phyloP scores from a whole-genome alignment of 257 asterid genomes.

The Fraxinus quadrangulata region DNA sequence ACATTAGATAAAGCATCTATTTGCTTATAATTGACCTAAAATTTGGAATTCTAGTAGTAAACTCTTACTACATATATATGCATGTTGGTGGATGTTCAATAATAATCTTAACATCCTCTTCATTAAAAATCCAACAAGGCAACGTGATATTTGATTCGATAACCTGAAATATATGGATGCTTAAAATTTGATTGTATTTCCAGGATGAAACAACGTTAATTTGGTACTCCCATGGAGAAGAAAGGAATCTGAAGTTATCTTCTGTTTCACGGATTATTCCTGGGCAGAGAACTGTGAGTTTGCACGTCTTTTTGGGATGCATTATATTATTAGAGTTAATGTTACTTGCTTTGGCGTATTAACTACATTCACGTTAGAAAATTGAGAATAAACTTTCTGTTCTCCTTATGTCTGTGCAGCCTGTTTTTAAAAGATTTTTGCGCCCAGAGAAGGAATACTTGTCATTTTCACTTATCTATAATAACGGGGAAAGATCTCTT shows the following conservation, averaged over 20 bases:
- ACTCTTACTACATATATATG: neutral
- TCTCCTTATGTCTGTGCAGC: slow-evolving; percentile 51
- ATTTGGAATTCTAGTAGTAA: neutral
- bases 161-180: slow-evolving; percentile 4
- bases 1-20: neutral
- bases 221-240: slow-evolving; percentile 88
- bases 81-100: neutral
- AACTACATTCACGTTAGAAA: slow-evolving; percentile 6
- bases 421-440: slow-evolving; percentile 86
- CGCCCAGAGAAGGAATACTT: slow-evolving; percentile 97
- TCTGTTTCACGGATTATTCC: slow-evolving; percentile 79
- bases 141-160: slow-evolving; percentile 11
- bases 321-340: slow-evolving; percentile 31
- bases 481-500: slow-evolving; percentile 88
- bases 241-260: slow-evolving; percentile 78
- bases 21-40: neutral
- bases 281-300: slow-evolving; percentile 98
- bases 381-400: slow-evolving; percentile 15
- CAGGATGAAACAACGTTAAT: slow-evolving; percentile 90
- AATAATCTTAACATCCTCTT: slow-evolving; percentile 16
- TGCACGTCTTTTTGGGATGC: slow-evolving; percentile 25
- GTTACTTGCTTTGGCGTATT: slow-evolving; percentile 26
- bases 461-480: slow-evolving; percentile 86
- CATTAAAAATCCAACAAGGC: neutral
- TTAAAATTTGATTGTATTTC: slow-evolving; percentile 26